Evolutionary conservation across 2,329 filamentous ascomycete genomes (phyloP).

Genomic region (Eurotiales sp.): DNA sequence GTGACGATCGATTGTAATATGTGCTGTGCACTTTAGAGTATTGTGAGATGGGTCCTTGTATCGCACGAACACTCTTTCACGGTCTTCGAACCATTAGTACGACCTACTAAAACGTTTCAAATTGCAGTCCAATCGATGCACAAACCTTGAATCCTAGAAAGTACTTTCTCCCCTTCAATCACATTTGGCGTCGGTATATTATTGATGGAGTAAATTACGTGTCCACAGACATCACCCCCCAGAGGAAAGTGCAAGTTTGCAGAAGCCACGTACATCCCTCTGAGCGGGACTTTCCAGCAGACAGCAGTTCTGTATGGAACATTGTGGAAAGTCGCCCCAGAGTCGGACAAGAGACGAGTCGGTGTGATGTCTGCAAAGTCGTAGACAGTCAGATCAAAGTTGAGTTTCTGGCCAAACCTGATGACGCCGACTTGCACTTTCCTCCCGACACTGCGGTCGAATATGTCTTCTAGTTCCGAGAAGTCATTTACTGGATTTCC

Average conservation of each 20-base stretch:
- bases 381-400: constrained; percentile 4
- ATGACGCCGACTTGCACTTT: constrained; percentile 5
- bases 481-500: constrained; percentile 2
- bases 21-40: neutral
- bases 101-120: neutral
- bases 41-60: constrained; percentile 1
- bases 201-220: constrained; percentile 10
- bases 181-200: constrained; percentile 1
- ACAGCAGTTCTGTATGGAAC: constrained; percentile 12
- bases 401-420: constrained; percentile 5
- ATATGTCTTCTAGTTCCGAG: constrained; percentile 3
- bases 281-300: constrained; percentile 10
- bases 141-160: constrained; percentile 4
- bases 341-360: constrained; percentile 4
- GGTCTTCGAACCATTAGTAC: neutral
- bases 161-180: constrained; percentile 9
- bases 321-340: constrained; percentile 8
- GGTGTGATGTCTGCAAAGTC: constrained; percentile 9
- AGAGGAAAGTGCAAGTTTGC: neutral
- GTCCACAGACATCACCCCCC: neutral
- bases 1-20: constrained; percentile 10
- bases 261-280: constrained; percentile 6
- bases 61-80: constrained; percentile 9
- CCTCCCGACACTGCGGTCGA: constrained; percentile 1
- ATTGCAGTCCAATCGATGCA: too few relatives aligned